Base-by-base conservation (phyloP, 345 rosid genomes). In the Mercurialis annua region DNA sequence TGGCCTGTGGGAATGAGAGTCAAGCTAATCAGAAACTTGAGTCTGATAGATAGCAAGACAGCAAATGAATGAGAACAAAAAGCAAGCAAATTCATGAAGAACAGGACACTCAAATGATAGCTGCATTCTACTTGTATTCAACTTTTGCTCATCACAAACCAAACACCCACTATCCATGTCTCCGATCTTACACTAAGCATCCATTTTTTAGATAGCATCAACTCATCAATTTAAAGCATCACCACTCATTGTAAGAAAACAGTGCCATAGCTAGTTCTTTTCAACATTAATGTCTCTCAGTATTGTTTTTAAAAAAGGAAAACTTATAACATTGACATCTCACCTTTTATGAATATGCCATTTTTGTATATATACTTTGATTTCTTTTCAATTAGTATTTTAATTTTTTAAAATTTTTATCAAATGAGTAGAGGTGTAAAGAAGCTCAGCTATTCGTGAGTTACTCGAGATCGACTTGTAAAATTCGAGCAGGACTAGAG, bases 41-140 rank as follows among this genome's bases (percentile, higher is more conserved):
- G 79, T 70, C 73, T 70, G 81, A 86, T 77, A 77, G 88, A 81
- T 79, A 84, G 88, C n/a, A n/a, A n/a, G n/a, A n/a, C n/a, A n/a
- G 89, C 90, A 92, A 92, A 89, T 81, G 87, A 79, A 89, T 83
- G 83, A 71, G 83, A 86, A 87, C 85, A 85, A 87, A 86, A 88
- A 79, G 85, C 81, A 67, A 78, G 85, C 64, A 82, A 77, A 59
- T 58, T 79, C 71, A 74, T 61, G 70, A 73, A 70, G 64, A 81
- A 73, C 38, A 77, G 72, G 90, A 85, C 87, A 81, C 68, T 66
- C 76, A 75, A 81, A 76, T 68, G 73, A 75, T 73, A 76, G 81
- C 82, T 78, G 76, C 75, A 71, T 80, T 86, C n/a, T 88, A 81
- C 85, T 86, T 86, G 90, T 77, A 77, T 73, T 77, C 87, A 83